Evolutionary conservation across 139 green algal genomes (phyloP).

Genomic region (Chloropicon primus): DNA sequence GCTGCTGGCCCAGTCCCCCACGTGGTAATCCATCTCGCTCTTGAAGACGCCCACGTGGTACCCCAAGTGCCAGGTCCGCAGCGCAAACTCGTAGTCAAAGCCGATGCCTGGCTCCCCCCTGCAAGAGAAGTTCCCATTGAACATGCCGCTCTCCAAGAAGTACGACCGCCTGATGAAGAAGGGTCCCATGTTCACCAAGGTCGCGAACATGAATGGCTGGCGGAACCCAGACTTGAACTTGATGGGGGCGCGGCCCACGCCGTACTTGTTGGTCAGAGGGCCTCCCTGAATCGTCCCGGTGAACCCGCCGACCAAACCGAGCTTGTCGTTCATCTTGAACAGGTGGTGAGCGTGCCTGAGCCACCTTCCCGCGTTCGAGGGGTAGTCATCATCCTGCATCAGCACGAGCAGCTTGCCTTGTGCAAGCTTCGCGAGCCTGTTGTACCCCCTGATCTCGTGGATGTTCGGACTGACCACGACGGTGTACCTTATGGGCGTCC

Average conservation of each 20-base stretch:
- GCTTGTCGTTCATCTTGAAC: background rate
- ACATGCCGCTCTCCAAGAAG: conserved; percentile 7
- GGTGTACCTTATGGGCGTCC: background rate
- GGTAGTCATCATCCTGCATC: conserved; percentile 14
- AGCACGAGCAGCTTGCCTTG: conserved; percentile 11
- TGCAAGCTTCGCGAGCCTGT: conserved; percentile 10
- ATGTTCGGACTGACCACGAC: conserved; percentile 11
- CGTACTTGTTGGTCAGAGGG: conserved; percentile 3
- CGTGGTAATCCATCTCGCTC: conserved; percentile 1
- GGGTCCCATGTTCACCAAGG: conserved; percentile 10
- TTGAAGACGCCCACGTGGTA: conserved; percentile 5
- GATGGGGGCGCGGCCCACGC: background rate
- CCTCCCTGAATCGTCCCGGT: conserved; percentile 8
- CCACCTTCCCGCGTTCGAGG: background rate
- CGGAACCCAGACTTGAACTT: background rate
- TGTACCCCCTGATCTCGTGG: conserved; percentile 15
- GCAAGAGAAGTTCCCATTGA: conserved; percentile 10
- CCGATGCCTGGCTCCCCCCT: conserved; percentile 5
- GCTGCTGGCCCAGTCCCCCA: conserved; percentile 1
- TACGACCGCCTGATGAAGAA: conserved; percentile 1
- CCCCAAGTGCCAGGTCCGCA: conserved; percentile 2
- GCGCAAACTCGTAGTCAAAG: conserved; percentile 10
- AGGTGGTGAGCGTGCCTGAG: background rate
- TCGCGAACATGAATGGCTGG: conserved; percentile 7
- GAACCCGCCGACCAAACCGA: conserved; percentile 2